Conservation (phyloP, 176 grass and related monocot genomes). For the Carex myosuroides region DNA sequence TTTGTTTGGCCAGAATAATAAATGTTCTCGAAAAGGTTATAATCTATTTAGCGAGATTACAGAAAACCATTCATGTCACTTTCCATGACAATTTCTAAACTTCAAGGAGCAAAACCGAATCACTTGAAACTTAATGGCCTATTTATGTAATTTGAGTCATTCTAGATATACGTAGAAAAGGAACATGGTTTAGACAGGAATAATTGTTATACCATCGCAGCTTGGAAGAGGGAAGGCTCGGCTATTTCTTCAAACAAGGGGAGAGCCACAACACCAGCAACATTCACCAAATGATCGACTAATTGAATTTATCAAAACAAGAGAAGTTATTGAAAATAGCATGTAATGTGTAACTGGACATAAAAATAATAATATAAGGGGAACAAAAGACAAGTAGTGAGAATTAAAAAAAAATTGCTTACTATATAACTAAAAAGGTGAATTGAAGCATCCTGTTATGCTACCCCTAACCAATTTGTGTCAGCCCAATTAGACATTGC, state of each 20-base stretch:
- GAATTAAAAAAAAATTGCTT: neutral
- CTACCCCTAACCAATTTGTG: neutral
- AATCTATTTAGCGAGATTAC: neutral
- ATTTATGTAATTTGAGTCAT: neutral
- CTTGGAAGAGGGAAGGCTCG: conserved; percentile 36
- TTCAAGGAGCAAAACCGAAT: neutral
- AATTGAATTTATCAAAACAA: neutral
- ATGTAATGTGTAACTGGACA: neutral
- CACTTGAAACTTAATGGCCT: neutral
- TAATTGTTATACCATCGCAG: conserved; percentile 35
- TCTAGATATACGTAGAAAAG: neutral
- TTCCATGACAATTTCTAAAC: neutral
- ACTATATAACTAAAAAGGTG: neutral
- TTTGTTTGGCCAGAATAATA: neutral
- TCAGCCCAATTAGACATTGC: neutral
- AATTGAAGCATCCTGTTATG: neutral
- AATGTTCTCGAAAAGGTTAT: neutral
- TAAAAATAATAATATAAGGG: neutral
- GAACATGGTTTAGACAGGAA: neutral
- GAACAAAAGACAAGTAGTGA: neutral
- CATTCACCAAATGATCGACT: conserved; percentile 75
- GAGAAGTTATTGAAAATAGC: neutral
- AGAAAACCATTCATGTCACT: neutral
- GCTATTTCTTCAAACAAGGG: conserved; percentile 49
- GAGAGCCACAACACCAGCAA: conserved; percentile 43